Evolutionary conservation across 2,329 filamentous ascomycete species (phyloP), one percentile per base, ranked within the genome.

Genomic region (Xylaria polymorpha): DNA sequence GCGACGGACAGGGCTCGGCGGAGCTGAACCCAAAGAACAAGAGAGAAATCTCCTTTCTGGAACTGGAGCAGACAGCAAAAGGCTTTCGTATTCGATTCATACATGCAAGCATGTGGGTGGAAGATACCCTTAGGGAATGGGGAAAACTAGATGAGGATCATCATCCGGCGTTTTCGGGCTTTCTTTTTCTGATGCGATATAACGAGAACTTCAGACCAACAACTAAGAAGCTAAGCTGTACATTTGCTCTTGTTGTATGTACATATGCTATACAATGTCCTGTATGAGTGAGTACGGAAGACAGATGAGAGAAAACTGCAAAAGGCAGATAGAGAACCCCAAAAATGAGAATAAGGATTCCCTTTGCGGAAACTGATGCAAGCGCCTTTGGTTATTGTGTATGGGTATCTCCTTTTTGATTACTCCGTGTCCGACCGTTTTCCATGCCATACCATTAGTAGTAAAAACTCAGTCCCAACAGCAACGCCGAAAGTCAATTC

Each of bases 161-260:
- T 43, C 29, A 57, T 67, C 29, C 22, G 70, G 70, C 57, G 68
- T 71, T 72, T 43, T 32, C 18, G 22, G 56, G 39, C 25, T 51
- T 46, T 50, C 5, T 61, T 60, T 58, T 59, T 61, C 41, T n/a
- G 25, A 56, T 48, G 62, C 9, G 37, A 64, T 60, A 50, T 67
- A 44, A 44, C 53, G 37, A 62, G 14, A 39, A 56, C 32, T 35
- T 48, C 15, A 55, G 15, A 37, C 4, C 29, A 57, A 57, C 9
- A 41, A 66, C 4, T 12, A 41, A 43, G 20, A 50, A 32, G 37
- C 41, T 25, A 64, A 51, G 51, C 32, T 67, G 55, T 61, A 65
- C 15, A 65, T 61, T 56, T 64, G 53, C 62, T 61, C 39, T 65
- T 68, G 50, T 46, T 72, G 65, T 70, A 70, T 72, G 65, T 70